These are phyloP conservation scores for Hypericum perforatum DNA, from an alignment of 345 rosid species.

Conservation along the genomic window DNA sequence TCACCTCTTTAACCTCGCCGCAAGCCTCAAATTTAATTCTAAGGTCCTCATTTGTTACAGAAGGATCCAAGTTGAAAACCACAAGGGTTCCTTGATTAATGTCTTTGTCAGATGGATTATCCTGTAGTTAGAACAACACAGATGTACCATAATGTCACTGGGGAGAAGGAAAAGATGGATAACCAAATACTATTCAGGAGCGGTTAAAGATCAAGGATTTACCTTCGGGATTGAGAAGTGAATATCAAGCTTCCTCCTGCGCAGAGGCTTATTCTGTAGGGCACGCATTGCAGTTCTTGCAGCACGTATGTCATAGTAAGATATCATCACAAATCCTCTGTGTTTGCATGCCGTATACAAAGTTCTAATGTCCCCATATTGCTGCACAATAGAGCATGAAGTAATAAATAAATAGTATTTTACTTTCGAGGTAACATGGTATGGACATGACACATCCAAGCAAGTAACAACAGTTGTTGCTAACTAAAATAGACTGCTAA, in stretches of 20 bases:
- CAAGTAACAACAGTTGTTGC: no score
- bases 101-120: constrained; percentile 93
- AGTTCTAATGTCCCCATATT: constrained; percentile 86
- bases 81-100: constrained; percentile 93
- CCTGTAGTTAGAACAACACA: constrained; percentile 31
- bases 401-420: no score
- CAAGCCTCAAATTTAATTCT: constrained; percentile 65
- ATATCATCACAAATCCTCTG: constrained; percentile 94
- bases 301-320: constrained; percentile 84
- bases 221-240: constrained; percentile 99
- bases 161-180: constrained; percentile 3
- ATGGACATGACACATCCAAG: no score
- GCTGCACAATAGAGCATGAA: constrained; percentile 31
- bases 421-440: no score
- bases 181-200: not conserved
- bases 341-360: constrained; percentile 93
- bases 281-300: constrained; percentile 93
- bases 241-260: constrained; percentile 83
- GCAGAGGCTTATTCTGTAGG: constrained; percentile 75
- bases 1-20: constrained; percentile 94
- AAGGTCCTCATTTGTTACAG: constrained; percentile 79
- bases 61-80: constrained; percentile 80
- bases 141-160: constrained; percentile 8
- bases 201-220: constrained; percentile 3
- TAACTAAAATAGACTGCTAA: not conserved